Base-by-base conservation (phyloP, 768 basidiomycete genomes). In the Pleurotus eryngii region DNA sequence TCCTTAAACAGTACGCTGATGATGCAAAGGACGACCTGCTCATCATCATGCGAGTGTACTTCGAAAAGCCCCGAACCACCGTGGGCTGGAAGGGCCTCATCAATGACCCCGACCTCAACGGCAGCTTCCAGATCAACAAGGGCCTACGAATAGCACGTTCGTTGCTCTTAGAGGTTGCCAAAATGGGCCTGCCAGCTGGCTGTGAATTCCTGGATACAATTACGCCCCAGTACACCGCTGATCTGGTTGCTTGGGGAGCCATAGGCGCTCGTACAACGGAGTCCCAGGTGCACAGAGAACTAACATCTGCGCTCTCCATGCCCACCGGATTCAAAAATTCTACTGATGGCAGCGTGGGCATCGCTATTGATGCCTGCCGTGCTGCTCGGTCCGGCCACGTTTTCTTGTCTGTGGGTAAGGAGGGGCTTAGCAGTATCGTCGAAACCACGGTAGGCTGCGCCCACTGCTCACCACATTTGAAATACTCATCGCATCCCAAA, bases 311-410 rank as follows among this genome's bases (percentile, higher is more conserved):
- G 67, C 88, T 92, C 22, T 97, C 95, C 51, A 98, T 97, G 87
- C 95, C 97, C 18, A 93, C 98, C 61, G 92, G 94, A 7, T 99
- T 99, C 86, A 99, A 99, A 74, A 99, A 99, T 70, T 96, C 97
- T 55, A 99, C 97, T 3, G 96, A 98, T 70, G 97, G 97, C 55
- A 86, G 84, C 58, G 87, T 98, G 49, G 75, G 82, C 0, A 92
- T 98, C 37, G 96, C 96, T 2, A 90, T 98, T 56, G 97, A 99
- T 71, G 97, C 96, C 14, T 98, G 98, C 95, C 84, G 95, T 37
- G 92, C 96, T 14, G 95, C 97, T 15, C 83, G 86, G 58, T 82
- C 83, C 56, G 91, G 92, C 1, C 96, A 99, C 71, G 92, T 95
- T 58, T 99, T 99, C 84, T 80, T 99, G 15, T 90, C 88, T 63